phyloP scores from a whole-genome alignment of 345 rosid genomes.

The Arabidopsis suecica region DNA sequence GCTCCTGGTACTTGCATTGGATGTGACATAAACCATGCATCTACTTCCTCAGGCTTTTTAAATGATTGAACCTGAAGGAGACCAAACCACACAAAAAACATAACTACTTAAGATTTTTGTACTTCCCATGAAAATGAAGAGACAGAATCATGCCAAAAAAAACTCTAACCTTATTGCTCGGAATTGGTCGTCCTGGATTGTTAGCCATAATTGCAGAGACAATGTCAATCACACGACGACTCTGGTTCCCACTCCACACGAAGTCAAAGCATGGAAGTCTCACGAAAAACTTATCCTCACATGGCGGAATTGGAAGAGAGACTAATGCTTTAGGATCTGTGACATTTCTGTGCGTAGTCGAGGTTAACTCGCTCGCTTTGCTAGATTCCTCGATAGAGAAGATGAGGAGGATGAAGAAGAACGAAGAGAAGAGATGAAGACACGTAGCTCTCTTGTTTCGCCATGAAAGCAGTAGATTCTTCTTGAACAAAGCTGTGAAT shows the following conservation, averaged over 20 bases:
- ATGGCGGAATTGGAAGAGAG: constrained; percentile 68
- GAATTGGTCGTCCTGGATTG: constrained; percentile 76
- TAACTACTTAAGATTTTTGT: neutral
- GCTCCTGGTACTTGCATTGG: constrained; percentile 72
- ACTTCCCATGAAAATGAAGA: neutral
- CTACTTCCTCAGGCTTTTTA: constrained; percentile 63
- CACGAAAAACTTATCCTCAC: constrained; percentile 74
- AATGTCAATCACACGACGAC: constrained; percentile 45
- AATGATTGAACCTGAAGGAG: constrained; percentile 72
- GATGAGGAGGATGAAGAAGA: constrained; percentile 82
- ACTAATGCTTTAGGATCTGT: constrained; percentile 56
- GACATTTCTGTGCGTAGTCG: constrained; percentile 48
- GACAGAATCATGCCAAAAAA: neutral
- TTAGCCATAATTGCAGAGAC: constrained; percentile 64
- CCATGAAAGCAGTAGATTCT: constrained; percentile 85
- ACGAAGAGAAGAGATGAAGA: constrained; percentile 82
- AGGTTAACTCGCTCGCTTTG: constrained; percentile 35
- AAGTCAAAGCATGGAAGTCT: constrained; percentile 78
- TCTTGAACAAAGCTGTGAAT: constrained; percentile 61
- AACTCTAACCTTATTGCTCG: constrained; percentile 54
- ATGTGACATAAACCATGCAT: constrained; percentile 68
- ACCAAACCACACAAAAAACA: neutral
- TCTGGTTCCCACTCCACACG: constrained; percentile 86
- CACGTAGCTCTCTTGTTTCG: constrained; percentile 74
- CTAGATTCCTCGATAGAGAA: constrained; percentile 64